Evolutionary conservation across 768 basidiomycete species (phyloP).

Genomic region (Russula vinacea): DNA sequence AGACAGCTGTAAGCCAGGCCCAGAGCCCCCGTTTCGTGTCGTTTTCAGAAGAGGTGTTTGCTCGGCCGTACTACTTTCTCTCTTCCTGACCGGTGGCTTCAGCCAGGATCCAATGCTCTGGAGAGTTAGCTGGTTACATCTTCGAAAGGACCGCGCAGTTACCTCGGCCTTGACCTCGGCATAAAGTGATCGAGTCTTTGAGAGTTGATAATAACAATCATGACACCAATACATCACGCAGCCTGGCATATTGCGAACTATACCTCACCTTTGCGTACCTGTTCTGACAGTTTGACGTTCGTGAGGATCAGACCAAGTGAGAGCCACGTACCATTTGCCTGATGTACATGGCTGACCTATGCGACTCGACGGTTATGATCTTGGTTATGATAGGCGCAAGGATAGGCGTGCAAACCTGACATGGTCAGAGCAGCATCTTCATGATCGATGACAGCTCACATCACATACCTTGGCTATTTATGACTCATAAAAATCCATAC

Average conservation of each 20-base stretch:
- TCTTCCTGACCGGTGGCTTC: conserved; percentile 29
- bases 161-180: no score
- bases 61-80: conserved; percentile 23
- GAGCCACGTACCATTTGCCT: neutral
- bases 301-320: conserved; percentile 16
- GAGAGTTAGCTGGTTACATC: conserved; percentile 27
- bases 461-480: no score
- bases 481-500: no score
- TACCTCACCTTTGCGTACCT: conserved; percentile 30
- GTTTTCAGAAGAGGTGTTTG: conserved; percentile 21
- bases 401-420: conserved; percentile 19
- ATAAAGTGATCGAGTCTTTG: conserved; percentile 23
- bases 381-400: no score
- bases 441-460: no score
- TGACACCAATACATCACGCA: conserved; percentile 6
- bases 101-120: conserved; percentile 10
- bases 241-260: conserved; percentile 30
- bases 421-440: conserved; percentile 21
- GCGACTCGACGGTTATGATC: neutral
- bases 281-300: conserved; percentile 30
- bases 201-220: neutral
- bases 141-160: conserved; percentile 30
- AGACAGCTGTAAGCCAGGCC: conserved; percentile 22
- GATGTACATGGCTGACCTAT: neutral
- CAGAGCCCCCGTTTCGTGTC: conserved; percentile 24